These are phyloP conservation scores for Kokia cookei DNA, from an alignment of 441 rosid species.

Conservation along the genomic window DNA sequence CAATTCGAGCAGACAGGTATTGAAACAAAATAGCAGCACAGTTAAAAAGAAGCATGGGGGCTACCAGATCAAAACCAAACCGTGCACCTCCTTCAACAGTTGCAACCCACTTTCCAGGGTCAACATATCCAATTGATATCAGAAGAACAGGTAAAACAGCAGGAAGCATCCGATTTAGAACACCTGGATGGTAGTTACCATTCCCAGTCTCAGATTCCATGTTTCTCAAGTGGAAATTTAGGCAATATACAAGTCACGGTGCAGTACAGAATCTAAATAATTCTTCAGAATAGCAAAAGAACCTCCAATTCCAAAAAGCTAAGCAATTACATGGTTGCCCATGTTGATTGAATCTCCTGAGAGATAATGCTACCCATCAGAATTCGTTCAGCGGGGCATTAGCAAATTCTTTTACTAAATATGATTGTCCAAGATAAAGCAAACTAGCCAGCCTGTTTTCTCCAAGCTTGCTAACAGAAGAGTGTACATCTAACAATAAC, in stretches of 20 bases:
- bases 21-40: conserved; percentile 86
- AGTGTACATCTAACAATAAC: background rate
- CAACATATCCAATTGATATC: conserved; percentile 79
- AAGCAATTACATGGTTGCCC: conserved; percentile 27
- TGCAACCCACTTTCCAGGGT: conserved; percentile 98
- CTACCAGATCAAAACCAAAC: conserved; percentile 70
- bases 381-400: conserved; percentile 8
- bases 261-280: conserved; percentile 14
- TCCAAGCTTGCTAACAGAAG: conserved; percentile 12
- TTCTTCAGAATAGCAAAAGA: conserved; percentile 20
- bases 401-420: conserved; percentile 11
- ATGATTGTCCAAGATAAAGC: conserved; percentile 4
- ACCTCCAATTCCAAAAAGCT: conserved; percentile 18
- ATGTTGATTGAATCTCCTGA: conserved; percentile 8
- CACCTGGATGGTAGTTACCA: conserved; percentile 32
- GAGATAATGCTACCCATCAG: conserved; percentile 10
- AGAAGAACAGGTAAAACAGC: conserved; percentile 64
- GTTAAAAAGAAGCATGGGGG: conserved; percentile 67
- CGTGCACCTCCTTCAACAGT: conserved; percentile 87
- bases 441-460: conserved; percentile 4
- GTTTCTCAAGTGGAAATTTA: conserved; percentile 22
- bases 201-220: conserved; percentile 64
- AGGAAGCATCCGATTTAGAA: conserved; percentile 51
- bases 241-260: conserved; percentile 9
- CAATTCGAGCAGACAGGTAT: conserved; percentile 75